Evolutionary conservation across 2,329 filamentous ascomycete species (phyloP).

Genomic region (Sporothrix protearum): DNA sequence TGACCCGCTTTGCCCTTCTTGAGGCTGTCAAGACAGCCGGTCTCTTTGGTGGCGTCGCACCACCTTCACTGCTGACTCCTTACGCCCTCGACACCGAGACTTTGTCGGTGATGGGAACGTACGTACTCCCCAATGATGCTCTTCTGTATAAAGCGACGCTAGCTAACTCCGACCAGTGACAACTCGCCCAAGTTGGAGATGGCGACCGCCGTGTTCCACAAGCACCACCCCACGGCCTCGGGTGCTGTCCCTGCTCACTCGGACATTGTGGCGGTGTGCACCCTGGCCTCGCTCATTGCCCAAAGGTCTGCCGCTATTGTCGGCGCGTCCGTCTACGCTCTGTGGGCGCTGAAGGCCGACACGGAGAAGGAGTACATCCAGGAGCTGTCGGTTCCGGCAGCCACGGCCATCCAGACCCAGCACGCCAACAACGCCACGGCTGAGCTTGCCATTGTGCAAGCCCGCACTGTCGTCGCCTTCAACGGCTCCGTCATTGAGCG

Average conservation of each 20-base stretch:
- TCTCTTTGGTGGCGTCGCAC: slow-evolving; percentile 55
- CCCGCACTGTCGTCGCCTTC: slow-evolving; percentile 63
- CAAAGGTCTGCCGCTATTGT: slow-evolving; percentile 58
- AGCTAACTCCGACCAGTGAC: slow-evolving; percentile 39
- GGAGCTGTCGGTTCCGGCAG: not conserved
- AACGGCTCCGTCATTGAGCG: slow-evolving; percentile 77
- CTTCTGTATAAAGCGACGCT: not conserved
- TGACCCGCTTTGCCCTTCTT: slow-evolving; percentile 55
- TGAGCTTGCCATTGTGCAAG: slow-evolving; percentile 37
- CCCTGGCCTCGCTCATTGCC: slow-evolving; percentile 53
- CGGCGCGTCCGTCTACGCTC: slow-evolving; percentile 55
- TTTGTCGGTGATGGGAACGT: slow-evolving; percentile 57
- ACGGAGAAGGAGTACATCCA: slow-evolving; percentile 49
- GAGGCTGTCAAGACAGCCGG: slow-evolving; percentile 56
- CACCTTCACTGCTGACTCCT: slow-evolving; percentile 48
- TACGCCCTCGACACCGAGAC: slow-evolving; percentile 62
- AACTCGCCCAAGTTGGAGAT: slow-evolving; percentile 41
- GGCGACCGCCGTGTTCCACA: slow-evolving; percentile 48
- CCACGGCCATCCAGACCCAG: not conserved
- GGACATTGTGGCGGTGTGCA: slow-evolving; percentile 52
- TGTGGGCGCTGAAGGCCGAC: slow-evolving; percentile 54
- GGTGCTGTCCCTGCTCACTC: slow-evolving; percentile 38
- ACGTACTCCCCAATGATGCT: slow-evolving; percentile 32
- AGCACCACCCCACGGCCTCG: slow-evolving; percentile 48
- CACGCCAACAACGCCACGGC: slow-evolving; percentile 48